These are phyloP conservation scores for Calonectria henricotiae DNA, from an alignment of 2,329 filamentous ascomycete species.

Conservation along the genomic window DNA sequence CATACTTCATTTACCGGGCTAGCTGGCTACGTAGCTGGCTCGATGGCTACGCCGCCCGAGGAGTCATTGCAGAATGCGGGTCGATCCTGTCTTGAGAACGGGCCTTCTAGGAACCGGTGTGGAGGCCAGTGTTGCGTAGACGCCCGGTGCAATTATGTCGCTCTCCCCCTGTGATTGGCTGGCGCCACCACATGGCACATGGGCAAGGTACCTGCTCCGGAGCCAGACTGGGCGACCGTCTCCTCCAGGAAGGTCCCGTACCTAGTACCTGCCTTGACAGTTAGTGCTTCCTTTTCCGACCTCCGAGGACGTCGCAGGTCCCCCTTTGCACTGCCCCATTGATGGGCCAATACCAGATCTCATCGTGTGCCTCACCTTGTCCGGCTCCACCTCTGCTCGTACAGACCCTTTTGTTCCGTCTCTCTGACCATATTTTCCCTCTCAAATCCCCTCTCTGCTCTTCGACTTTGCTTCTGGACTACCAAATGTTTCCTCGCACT, in stretches of 20 bases:
- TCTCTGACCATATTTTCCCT: conserved; percentile 7
- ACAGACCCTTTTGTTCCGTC: conserved; percentile 21
- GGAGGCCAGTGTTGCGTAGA: conserved; percentile 37
- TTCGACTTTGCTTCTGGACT: background rate
- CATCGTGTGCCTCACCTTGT: conserved; percentile 18
- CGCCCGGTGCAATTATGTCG: conserved; percentile 37
- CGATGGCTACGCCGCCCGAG: conserved; percentile 7
- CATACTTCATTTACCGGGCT: background rate
- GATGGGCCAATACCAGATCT: conserved; percentile 22
- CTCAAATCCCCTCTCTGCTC: conserved; percentile 5
- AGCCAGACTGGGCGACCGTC: conserved; percentile 31
- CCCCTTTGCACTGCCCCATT: conserved; percentile 36
- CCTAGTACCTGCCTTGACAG: conserved; percentile 6
- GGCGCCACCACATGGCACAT: background rate
- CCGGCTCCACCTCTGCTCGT: conserved; percentile 18
- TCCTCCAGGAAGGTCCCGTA: conserved; percentile 29
- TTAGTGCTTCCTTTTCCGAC: conserved; percentile 31
- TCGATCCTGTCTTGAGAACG: conserved; percentile 24
- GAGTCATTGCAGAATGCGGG: conserved; percentile 21
- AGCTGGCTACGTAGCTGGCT: background rate
- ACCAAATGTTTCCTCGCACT: background rate
- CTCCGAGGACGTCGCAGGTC: conserved; percentile 20
- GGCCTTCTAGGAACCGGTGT: conserved; percentile 21
- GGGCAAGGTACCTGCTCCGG: conserved; percentile 12
- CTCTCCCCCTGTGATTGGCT: conserved; percentile 40